Conservation (phyloP, 352 stramenopile species). For the Phytophthora tubulina region DNA sequence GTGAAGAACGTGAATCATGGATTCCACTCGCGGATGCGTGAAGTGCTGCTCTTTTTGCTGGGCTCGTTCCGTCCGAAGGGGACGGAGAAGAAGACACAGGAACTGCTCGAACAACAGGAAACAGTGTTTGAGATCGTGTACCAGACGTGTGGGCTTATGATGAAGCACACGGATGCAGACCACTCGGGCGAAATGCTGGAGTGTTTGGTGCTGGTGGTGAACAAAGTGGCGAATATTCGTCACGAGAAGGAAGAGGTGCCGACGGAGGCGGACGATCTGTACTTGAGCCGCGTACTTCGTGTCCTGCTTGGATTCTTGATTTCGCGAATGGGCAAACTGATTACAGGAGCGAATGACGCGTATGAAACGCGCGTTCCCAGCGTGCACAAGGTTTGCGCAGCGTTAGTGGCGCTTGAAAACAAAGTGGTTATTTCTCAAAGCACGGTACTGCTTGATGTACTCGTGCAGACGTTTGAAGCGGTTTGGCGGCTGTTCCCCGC, state of each 20-base stretch:
- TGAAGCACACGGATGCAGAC: constrained; percentile 76
- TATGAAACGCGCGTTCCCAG: constrained; percentile 45
- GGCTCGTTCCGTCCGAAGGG: constrained; percentile 72
- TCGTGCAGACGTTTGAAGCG: constrained; percentile 65
- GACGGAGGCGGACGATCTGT: constrained; percentile 63
- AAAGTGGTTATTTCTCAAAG: constrained; percentile 56
- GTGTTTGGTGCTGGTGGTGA: constrained; percentile 66
- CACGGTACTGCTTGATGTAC: constrained; percentile 49
- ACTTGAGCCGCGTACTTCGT: constrained; percentile 71
- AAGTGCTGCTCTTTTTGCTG: constrained; percentile 80
- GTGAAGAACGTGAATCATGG: constrained; percentile 87
- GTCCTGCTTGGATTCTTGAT: constrained; percentile 68
- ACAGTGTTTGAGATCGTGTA: constrained; percentile 74
- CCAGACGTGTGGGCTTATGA: constrained; percentile 76
- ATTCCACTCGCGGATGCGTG: constrained; percentile 88
- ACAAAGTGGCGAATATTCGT: constrained; percentile 55
- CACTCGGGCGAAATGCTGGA: constrained; percentile 76
- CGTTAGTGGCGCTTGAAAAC: constrained; percentile 48
- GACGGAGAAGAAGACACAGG: constrained; percentile 8
- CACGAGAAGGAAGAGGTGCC: constrained; percentile 24
- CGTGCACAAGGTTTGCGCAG: constrained; percentile 57
- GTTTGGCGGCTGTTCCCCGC: constrained; percentile 77
- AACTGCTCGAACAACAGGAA: constrained; percentile 42
- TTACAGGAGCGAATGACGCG: constrained; percentile 48
- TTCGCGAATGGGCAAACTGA: constrained; percentile 63